A percentile compares a stretch with the other conserved stretches of the same genome.
These are phyloP conservation scores for Amphirosellinia nigrospora DNA, from an alignment of 495 filamentous ascomycete species.

Conservation along the genomic window DNA sequence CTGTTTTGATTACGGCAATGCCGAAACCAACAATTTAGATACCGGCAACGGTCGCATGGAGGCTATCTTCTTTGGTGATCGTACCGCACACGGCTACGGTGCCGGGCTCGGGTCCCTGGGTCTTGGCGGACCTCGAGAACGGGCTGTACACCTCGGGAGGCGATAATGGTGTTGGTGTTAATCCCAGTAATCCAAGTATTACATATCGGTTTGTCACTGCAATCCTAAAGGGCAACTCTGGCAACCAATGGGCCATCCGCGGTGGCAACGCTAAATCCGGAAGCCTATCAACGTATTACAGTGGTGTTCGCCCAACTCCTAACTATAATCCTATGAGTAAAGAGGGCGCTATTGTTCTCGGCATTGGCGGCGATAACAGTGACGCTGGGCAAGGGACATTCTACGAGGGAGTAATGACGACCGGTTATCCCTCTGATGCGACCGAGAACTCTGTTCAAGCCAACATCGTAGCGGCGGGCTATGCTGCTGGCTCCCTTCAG, in stretches of 20 bases:
- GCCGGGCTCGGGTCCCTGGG: slow-evolving; percentile 61
- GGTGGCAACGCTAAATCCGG: slow-evolving; percentile 60
- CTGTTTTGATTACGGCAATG: slow-evolving; percentile 68
- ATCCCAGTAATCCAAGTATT: slow-evolving; percentile 54
- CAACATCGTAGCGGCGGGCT: slow-evolving; percentile 61
- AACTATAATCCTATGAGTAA: slow-evolving; percentile 66
- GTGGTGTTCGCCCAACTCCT: slow-evolving; percentile 51
- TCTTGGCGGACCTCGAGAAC: slow-evolving; percentile 67
- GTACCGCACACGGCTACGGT: slow-evolving; percentile 55
- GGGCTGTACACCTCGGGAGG: slow-evolving; percentile 58
- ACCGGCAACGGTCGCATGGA: slow-evolving; percentile 66
- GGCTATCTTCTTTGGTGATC: slow-evolving; percentile 62
- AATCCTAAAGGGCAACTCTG: slow-evolving; percentile 55
- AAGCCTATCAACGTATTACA: slow-evolving; percentile 60
- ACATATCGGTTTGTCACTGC: slow-evolving; percentile 58
- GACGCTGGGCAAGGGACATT: slow-evolving; percentile 60
- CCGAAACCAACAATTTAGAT: slow-evolving; percentile 57
- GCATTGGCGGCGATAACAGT: slow-evolving; percentile 43
- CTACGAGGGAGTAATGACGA: slow-evolving; percentile 66
- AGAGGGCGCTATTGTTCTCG: slow-evolving; percentile 63
- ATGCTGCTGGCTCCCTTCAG: slow-evolving; percentile 51
- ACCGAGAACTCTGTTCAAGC: slow-evolving; percentile 62
- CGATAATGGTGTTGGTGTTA: slow-evolving; percentile 38
- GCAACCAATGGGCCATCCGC: slow-evolving; percentile 58
- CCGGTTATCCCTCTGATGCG: slow-evolving; percentile 60